These are phyloP conservation scores for Ustilago sp. DNA, from an alignment of 1,284 basidiomycete species.

Conservation along the genomic window DNA sequence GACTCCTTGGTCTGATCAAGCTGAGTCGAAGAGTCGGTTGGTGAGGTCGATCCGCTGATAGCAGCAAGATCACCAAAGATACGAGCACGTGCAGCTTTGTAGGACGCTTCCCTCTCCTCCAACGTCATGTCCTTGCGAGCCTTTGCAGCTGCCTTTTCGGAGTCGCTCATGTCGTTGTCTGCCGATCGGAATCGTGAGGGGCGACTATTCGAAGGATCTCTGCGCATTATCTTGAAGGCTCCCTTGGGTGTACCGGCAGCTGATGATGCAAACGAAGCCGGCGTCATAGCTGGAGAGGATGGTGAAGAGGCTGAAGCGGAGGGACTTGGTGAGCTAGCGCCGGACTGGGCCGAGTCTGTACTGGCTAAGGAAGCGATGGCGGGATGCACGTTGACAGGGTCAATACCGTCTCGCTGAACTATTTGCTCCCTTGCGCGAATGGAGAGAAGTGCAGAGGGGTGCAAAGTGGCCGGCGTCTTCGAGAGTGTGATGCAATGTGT, in stretches of 20 bases:
- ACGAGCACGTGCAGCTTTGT: slow-evolving; percentile 58
- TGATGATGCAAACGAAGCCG: slow-evolving; percentile 4
- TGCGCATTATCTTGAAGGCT: slow-evolving; percentile 53
- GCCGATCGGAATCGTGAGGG: slow-evolving; percentile 16
- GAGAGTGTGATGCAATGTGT: slow-evolving; percentile 54
- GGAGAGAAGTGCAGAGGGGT: slow-evolving; percentile 35
- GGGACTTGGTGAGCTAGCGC: slow-evolving; percentile 1
- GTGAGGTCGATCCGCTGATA: slow-evolving; percentile 14
- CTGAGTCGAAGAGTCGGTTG: slow-evolving; percentile 23
- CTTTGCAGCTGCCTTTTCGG: slow-evolving; percentile 27
- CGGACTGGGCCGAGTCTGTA: background rate
- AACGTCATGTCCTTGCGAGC: slow-evolving; percentile 60
- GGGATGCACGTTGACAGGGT: slow-evolving; percentile 15
- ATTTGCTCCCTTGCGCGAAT: slow-evolving; percentile 27
- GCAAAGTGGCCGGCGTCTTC: slow-evolving; percentile 28
- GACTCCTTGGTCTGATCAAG: slow-evolving; percentile 13
- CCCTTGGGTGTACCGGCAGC: slow-evolving; percentile 18
- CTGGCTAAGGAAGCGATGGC: slow-evolving; percentile 3
- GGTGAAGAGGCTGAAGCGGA: slow-evolving; percentile 20
- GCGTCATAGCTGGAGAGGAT: slow-evolving; percentile 11
- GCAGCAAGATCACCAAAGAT: slow-evolving; percentile 53
- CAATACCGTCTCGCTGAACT: slow-evolving; percentile 23
- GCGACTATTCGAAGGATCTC: slow-evolving; percentile 43
- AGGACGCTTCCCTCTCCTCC: slow-evolving; percentile 60
- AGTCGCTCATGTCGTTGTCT: slow-evolving; percentile 24